These are phyloP conservation scores for Podospora bellae-mahoneyi DNA, from an alignment of 495 filamentous ascomycete species.

Conservation along the genomic window DNA sequence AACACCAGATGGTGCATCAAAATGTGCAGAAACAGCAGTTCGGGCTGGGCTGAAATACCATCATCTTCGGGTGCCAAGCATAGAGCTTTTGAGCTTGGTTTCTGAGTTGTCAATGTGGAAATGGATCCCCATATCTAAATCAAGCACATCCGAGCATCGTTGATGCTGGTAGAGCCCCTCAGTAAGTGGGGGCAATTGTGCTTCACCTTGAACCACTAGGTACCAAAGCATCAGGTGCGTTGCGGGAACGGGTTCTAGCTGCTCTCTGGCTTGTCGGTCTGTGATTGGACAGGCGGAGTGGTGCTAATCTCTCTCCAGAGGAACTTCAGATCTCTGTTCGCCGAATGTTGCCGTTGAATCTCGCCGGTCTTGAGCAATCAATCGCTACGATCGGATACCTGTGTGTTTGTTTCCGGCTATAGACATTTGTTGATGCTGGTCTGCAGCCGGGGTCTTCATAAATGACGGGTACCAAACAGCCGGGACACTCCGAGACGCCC, in stretches of 20 bases:
- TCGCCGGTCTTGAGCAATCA: not conserved
- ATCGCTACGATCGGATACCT: not conserved
- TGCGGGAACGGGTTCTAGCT: not conserved
- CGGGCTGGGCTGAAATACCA: slow-evolving; percentile 19
- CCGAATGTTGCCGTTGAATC: not conserved
- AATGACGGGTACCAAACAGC: not conserved
- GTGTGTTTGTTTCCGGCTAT: not conserved
- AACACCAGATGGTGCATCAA: not conserved
- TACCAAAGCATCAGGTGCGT: slow-evolving; percentile 1
- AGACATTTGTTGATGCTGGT: not conserved
- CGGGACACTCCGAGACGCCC: not conserved
- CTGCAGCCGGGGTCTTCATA: not conserved
- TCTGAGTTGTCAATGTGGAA: slow-evolving; percentile 21
- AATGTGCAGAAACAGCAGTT: slow-evolving; percentile 3
- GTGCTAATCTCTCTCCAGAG: not conserved
- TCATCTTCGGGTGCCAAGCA: slow-evolving; percentile 17
- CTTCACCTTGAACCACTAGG: slow-evolving; percentile 10
- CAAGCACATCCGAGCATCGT: slow-evolving; percentile 7
- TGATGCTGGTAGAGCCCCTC: slow-evolving; percentile 7
- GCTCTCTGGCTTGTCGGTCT: not conserved
- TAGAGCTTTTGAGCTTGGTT: not conserved
- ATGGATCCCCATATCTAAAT: slow-evolving; percentile 11
- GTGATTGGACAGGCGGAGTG: slow-evolving; percentile 9
- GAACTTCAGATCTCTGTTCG: not conserved
- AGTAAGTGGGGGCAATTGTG: slow-evolving; percentile 3